phyloP scores from a whole-genome alignment of 2,329 filamentous ascomycete genomes.

The Colletotrichum trifolii region DNA sequence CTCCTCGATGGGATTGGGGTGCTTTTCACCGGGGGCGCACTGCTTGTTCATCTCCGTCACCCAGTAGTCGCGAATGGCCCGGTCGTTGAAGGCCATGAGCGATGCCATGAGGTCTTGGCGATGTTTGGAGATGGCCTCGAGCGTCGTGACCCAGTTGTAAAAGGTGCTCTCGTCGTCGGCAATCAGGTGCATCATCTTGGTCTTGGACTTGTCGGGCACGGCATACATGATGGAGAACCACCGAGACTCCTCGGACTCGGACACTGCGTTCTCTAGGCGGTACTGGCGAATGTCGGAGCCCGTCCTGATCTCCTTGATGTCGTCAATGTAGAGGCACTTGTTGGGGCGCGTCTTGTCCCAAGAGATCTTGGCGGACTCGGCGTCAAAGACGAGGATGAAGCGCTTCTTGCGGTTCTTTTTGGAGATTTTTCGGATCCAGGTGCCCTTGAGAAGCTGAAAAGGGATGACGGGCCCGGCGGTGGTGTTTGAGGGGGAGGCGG shows the following conservation, averaged over 20 bases:
- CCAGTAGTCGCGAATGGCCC: constrained; percentile 87
- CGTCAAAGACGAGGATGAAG: constrained; percentile 79
- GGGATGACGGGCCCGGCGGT: constrained; percentile 80
- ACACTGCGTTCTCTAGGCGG: constrained; percentile 81
- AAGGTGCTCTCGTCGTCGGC: constrained; percentile 79
- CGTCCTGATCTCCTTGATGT: constrained; percentile 89
- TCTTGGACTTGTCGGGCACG: constrained; percentile 80
- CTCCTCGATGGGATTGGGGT: constrained; percentile 63
- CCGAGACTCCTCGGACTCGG: constrained; percentile 72
- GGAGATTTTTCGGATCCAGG: constrained; percentile 82
- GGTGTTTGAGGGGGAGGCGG: constrained; percentile 49
- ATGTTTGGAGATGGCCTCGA: constrained; percentile 86
- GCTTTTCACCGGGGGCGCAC: constrained; percentile 57
- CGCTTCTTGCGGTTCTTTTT: constrained; percentile 82
- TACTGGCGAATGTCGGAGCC: constrained; percentile 90
- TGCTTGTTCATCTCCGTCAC: constrained; percentile 81
- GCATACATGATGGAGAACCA: constrained; percentile 95
- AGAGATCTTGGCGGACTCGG: constrained; percentile 84
- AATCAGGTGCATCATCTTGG: constrained; percentile 89
- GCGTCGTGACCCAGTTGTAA: constrained; percentile 82
- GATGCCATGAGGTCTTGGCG: constrained; percentile 92
- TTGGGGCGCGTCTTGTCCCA: constrained; percentile 85
- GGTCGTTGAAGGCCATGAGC: constrained; percentile 85
- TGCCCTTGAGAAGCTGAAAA: constrained; percentile 80
- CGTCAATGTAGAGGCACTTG: constrained; percentile 93